Conservation (phyloP, 73 alveolate genomes). For the Tetrahymena elliotti region DNA sequence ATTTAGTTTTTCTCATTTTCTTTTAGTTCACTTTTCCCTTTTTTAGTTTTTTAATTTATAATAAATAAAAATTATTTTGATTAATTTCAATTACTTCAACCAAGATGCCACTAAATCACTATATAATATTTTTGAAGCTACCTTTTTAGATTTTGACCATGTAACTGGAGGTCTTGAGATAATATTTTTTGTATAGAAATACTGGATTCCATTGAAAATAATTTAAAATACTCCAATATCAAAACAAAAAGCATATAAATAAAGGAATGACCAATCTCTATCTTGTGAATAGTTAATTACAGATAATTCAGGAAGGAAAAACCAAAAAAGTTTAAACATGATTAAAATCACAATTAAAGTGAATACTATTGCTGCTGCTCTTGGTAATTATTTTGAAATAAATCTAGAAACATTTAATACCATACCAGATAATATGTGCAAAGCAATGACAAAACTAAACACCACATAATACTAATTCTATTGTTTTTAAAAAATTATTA, state of each 20-base stretch:
- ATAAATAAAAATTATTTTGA: too few relatives aligned
- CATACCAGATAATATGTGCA: neutral
- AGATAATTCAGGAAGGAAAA: neutral
- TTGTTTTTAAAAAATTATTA: too few relatives aligned
- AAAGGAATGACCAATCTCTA: neutral
- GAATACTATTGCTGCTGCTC: neutral
- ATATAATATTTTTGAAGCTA: neutral
- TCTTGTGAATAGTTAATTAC: neutral
- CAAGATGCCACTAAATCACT: neutral
- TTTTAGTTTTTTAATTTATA: too few relatives aligned
- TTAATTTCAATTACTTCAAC: neutral
- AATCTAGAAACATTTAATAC: neutral
- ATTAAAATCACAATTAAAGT: neutral
- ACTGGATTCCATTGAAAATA: neutral
- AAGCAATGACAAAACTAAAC: neutral
- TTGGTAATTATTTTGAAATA: neutral
- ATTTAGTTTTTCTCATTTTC: too few relatives aligned
- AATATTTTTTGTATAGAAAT: neutral
- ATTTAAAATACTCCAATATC: neutral
- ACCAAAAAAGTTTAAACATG: neutral
- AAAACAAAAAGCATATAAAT: neutral
- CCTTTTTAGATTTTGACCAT: neutral
- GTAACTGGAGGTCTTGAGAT: neutral
- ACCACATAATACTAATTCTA: neutral
- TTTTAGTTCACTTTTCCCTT: too few relatives aligned